Base-by-base conservation (phyloP, 2,329 filamentous ascomycete genomes). In the Hymenoscyphus repandus region DNA sequence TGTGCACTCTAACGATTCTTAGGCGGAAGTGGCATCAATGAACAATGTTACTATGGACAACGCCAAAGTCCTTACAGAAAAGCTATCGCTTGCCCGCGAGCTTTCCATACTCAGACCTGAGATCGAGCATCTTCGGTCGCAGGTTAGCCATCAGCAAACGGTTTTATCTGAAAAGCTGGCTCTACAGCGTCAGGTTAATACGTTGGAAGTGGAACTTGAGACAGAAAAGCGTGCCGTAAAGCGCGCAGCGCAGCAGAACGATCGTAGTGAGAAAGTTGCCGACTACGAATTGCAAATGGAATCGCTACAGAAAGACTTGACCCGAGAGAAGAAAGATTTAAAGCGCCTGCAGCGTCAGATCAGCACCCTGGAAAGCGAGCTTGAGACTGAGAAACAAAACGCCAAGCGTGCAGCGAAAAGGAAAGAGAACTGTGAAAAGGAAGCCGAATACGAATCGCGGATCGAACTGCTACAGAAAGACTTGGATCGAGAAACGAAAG, bases 371-470 rank as follows among this genome's bases (percentile, higher is more conserved):
- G 87, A 95, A 66, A 83, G 89, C 39, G 87, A 95, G 60, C 75
- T 96, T 2, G 88, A 91, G 57, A 88, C 87, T 58, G 88, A 93
- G 66, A 92, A 83, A 67, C 79, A 82, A n/a, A 77, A 82, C 2
- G 73, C 79, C 6, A 79, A 84, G 58, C 79, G 83, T 47, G 77
- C 77, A 3, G 66, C 68, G 4, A 65, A 72, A 39, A 72, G 69
- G 53, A 73, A 58, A 62, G 69, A 59, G 58, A 72, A 58, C 59
- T 69, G 62, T 58, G 66, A 63, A 61, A 74, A 62, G 68, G 66
- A 65, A 69, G 71, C 34, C 15, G 52, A 57, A 13, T 47, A 74
- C 70, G 55, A 74, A 71, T 47, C 71, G 74, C 52, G 53, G 41
- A 49, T 61, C 68, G 67, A 70, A 43, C 61, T 55, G 36, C 48